phyloP scores from a whole-genome alignment of 2,329 filamentous ascomycete genomes.

The Penicillium sp. region DNA sequence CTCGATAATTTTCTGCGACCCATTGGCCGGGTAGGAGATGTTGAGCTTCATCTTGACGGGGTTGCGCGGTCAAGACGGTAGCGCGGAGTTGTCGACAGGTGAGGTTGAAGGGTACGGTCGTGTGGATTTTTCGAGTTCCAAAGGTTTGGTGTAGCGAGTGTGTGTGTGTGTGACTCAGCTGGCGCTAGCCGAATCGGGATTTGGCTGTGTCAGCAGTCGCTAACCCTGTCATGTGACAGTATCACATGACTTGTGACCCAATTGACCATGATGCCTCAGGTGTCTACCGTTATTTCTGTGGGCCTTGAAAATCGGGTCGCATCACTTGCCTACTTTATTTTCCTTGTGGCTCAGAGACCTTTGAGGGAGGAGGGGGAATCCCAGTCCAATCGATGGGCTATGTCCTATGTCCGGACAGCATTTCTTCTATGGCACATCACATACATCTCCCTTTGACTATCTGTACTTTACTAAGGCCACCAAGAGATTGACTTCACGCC shows the following conservation, averaged over 20 bases:
- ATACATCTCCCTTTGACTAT: background rate
- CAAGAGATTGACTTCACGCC: background rate
- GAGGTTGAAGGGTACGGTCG: slow-evolving; percentile 35
- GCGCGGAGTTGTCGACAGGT: slow-evolving; percentile 41
- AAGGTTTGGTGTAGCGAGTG: slow-evolving; percentile 39
- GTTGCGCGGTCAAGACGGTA: slow-evolving; percentile 46
- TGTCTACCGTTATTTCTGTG: background rate
- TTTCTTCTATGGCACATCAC: no score
- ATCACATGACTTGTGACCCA: background rate
- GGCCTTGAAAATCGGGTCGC: background rate
- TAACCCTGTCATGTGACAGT: slow-evolving; percentile 16
- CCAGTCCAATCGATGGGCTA: no score
- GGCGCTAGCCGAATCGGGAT: slow-evolving; percentile 25
- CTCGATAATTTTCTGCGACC: slow-evolving; percentile 98
- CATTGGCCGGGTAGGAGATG: slow-evolving; percentile 93
- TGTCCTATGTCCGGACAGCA: no score
- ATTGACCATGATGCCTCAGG: background rate
- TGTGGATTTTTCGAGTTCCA: slow-evolving; percentile 38
- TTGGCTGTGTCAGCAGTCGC: slow-evolving; percentile 13
- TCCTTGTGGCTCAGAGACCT: background rate
- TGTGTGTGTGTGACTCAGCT: slow-evolving; percentile 38
- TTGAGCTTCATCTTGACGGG: slow-evolving; percentile 69
- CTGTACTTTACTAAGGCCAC: background rate
- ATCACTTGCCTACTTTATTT: background rate
- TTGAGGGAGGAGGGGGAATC: background rate